Evolutionary conservation across 371 early-diverging fungal species (phyloP).

Genomic region (Rhizopus arrhizus): DNA sequence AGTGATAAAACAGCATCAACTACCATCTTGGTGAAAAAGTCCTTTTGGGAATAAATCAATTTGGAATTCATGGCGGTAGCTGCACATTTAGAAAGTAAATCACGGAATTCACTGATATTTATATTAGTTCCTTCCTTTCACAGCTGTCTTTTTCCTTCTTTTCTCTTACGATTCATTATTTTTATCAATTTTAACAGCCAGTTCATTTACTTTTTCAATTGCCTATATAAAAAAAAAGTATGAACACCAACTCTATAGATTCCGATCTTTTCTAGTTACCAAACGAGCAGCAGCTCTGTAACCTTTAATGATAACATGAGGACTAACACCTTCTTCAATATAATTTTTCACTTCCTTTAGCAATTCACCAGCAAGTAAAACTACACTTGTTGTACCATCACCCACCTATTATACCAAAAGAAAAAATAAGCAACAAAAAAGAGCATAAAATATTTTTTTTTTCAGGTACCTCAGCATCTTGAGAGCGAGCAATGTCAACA

Average conservation of each 20-base stretch:
- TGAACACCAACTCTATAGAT: background rate
- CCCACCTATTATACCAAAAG: conserved; percentile 67
- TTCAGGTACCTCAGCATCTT: conserved; percentile 96
- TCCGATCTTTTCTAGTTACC: conserved; percentile 33
- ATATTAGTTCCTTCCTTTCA: conserved; percentile 3
- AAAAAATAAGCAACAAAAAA: background rate
- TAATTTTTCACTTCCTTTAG: conserved; percentile 92
- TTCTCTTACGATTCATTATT: conserved; percentile 68
- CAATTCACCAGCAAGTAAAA: conserved; percentile 96
- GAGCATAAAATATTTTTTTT: background rate
- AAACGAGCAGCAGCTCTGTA: conserved; percentile 87
- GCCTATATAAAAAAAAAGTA: conserved; percentile 50
- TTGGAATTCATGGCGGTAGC: conserved; percentile 99
- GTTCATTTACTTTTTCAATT: conserved; percentile 84
- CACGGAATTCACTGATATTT: conserved; percentile 75
- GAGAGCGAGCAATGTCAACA: conserved; percentile 97
- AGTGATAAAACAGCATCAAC: conserved; percentile 94
- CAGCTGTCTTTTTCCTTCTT: background rate
- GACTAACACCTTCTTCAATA: conserved; percentile 95
- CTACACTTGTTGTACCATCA: conserved; percentile 99
- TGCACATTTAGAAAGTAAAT: conserved; percentile 94
- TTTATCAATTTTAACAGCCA: conserved; percentile 79
- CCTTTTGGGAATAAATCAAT: conserved; percentile 95
- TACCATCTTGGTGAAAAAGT: conserved; percentile 98
- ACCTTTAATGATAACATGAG: conserved; percentile 94